These are phyloP conservation scores for Neurospora sp. DNA, from an alignment of 2,329 filamentous ascomycete species.

Conservation along the genomic window DNA sequence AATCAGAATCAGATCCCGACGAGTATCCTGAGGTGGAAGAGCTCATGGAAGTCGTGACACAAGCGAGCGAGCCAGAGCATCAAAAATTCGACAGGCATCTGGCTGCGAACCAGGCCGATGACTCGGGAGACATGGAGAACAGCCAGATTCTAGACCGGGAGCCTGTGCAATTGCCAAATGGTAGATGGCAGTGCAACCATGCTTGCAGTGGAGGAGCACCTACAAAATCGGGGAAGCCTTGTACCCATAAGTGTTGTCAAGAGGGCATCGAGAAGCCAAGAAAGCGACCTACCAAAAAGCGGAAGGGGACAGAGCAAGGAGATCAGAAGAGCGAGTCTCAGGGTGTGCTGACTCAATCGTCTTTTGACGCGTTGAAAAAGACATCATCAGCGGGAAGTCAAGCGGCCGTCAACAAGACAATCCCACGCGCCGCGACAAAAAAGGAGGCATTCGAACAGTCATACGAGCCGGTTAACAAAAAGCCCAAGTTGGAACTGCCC, in stretches of 20 bases:
- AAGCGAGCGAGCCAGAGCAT: not conserved
- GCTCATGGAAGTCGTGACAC: slow-evolving; percentile 23
- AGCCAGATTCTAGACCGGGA: slow-evolving; percentile 13
- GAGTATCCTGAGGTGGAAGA: slow-evolving; percentile 44
- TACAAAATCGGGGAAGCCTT: slow-evolving; percentile 33
- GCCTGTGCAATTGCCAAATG: slow-evolving; percentile 51
- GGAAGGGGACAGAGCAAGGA: slow-evolving; percentile 15
- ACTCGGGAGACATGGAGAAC: slow-evolving; percentile 1
- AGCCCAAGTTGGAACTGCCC: not conserved
- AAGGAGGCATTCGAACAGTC: not conserved
- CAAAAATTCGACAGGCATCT: not conserved
- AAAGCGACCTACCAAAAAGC: slow-evolving; percentile 25
- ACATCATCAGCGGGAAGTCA: not conserved
- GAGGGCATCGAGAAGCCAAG: slow-evolving; percentile 57
- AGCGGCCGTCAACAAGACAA: not conserved
- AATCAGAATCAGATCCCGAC: slow-evolving; percentile 23
- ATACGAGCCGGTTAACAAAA: not conserved
- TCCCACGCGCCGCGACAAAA: not conserved
- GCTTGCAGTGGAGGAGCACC: slow-evolving; percentile 37
- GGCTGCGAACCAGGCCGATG: not conserved
- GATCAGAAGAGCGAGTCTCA: not conserved
- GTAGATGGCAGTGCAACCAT: slow-evolving; percentile 67
- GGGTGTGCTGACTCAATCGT: not conserved
- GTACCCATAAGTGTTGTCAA: slow-evolving; percentile 64
- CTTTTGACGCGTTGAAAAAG: not conserved